Percentiles rank a stretch among this genome's conserved stretches.
phyloP scores from a whole-genome alignment of 2,329 filamentous ascomycete genomes.

The Trichophyton simii region DNA sequence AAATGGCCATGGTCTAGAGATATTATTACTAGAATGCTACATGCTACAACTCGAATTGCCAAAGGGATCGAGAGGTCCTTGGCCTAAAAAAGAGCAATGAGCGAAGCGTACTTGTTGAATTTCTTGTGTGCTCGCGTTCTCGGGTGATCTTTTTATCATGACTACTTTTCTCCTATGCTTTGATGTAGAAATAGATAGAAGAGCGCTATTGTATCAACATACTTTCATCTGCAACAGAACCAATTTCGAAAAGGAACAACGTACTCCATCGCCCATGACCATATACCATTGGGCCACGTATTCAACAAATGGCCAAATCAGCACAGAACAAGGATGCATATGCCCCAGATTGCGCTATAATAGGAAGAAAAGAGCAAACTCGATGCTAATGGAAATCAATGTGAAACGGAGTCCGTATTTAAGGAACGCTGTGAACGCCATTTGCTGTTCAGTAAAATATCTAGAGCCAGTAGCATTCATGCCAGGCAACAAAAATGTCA shows the following conservation, averaged over 20 bases:
- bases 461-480: background rate
- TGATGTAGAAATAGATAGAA: background rate
- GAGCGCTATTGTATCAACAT: background rate
- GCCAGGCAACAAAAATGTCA: background rate
- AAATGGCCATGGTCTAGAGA: conserved; percentile 14
- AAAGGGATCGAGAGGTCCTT: background rate
- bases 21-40: conserved; percentile 3
- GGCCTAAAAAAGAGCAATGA: too few relatives aligned
- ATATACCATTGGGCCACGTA: background rate
- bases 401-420: background rate
- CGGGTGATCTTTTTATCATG: too few relatives aligned
- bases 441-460: background rate
- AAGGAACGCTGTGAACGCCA: background rate
- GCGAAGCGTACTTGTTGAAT: too few relatives aligned
- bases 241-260: background rate
- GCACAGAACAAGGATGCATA: background rate
- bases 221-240: background rate
- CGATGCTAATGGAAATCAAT: background rate
- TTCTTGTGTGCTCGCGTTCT: too few relatives aligned
- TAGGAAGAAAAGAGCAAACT: background rate
- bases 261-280: background rate
- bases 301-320: background rate
- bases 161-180: background rate
- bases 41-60: background rate
- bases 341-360: background rate